Conservation (phyloP, 2,329 filamentous ascomycete genomes). For the Alternaria metachromatica region DNA sequence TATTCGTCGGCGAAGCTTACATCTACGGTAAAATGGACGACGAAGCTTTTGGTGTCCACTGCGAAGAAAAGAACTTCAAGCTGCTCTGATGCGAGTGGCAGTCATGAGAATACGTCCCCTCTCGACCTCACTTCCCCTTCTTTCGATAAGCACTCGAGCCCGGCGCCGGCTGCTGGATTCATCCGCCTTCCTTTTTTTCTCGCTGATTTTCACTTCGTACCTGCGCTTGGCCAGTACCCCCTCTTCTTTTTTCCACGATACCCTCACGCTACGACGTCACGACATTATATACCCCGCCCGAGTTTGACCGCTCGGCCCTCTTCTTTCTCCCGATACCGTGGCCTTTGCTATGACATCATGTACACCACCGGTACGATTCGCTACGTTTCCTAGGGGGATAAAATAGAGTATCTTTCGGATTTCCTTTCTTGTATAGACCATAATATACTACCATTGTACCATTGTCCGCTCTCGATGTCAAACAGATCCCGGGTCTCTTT, state of each 20-base stretch:
- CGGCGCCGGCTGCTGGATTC: neutral
- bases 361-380: neutral
- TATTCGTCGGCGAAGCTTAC: neutral
- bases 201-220: neutral
- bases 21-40: neutral
- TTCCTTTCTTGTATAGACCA: neutral
- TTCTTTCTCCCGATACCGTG: neutral
- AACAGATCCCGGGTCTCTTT: neutral
- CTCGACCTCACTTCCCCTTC: neutral
- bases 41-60: neutral
- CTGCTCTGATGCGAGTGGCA: neutral
- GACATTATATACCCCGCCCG: neutral
- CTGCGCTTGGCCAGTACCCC: neutral
- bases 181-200: neutral
- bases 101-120: neutral
- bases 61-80: neutral
- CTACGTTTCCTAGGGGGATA: neutral
- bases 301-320: neutral
- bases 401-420: neutral
- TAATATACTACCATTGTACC: neutral
- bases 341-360: neutral
- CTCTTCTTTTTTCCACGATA: neutral
- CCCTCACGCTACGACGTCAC: neutral
- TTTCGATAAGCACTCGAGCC: neutral
- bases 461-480: neutral